These are phyloP conservation scores for Cladosporium halotolerans DNA, from an alignment of 2,329 filamentous ascomycete species.

Conservation along the genomic window DNA sequence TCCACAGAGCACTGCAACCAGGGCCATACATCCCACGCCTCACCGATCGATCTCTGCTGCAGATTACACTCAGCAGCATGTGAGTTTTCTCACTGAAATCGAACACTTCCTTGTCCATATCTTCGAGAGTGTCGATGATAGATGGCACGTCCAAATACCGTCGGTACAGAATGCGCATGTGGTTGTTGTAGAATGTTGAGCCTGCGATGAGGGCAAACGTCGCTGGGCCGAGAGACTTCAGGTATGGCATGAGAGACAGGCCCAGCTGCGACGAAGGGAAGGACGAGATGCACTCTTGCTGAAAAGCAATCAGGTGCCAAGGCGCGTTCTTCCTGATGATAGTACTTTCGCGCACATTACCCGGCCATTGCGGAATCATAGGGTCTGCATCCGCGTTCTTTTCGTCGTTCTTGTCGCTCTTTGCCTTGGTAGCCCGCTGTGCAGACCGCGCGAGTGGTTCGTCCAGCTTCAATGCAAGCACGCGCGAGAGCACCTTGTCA, in stretches of 20 bases:
- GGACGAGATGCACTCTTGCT: not conserved
- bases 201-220: slow-evolving; percentile 6
- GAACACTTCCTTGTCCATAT: slow-evolving; percentile 12
- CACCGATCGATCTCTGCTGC: not conserved
- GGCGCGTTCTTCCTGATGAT: not conserved
- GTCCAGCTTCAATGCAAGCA: not conserved
- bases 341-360: not conserved
- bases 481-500: not conserved
- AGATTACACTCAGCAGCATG: not conserved
- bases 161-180: slow-evolving; percentile 6
- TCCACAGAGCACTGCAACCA: not conserved
- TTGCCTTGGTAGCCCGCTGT: not conserved
- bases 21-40: not conserved
- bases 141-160: not conserved
- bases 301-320: not conserved
- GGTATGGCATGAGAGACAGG: slow-evolving; percentile 5
- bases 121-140: slow-evolving; percentile 5
- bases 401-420: not conserved
- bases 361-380: slow-evolving; percentile 1
- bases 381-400: not conserved
- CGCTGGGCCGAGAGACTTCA: slow-evolving; percentile 6
- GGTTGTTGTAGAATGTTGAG: slow-evolving; percentile 5
- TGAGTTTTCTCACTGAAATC: slow-evolving; percentile 2
- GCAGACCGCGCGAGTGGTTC: not conserved
- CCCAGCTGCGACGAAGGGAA: slow-evolving; percentile 2